Evolutionary conservation across 2,329 filamentous ascomycete genomes (phyloP), one percentile per base, ranked within the genome.

Genomic region (Fusarium sp.): DNA sequence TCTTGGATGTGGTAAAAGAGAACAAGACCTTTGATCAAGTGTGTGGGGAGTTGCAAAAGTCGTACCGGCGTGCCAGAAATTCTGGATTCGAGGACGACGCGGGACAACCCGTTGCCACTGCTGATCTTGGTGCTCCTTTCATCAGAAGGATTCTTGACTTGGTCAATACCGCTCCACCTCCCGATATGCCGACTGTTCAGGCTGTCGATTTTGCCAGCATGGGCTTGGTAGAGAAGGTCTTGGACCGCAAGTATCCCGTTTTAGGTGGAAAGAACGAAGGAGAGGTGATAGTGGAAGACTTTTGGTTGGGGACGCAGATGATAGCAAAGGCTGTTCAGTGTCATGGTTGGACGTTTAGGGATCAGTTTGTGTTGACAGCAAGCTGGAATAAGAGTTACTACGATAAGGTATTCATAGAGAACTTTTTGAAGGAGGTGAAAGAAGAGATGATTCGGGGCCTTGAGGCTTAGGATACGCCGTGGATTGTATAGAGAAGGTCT

Each of bases 311-410:
- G 1, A 74, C 79, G 20, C 76, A 79, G 59, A 76, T 74, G 44
- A 66, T 78, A 31, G 72, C 74, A 1, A 69, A 77, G 22, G 74
- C 78, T 59, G 24, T 68, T 57, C 66, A 48, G 67, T 72, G 69
- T 62, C 74, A 66, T 68, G 68, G 78, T 20, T 80, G 75, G 75
- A 78, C 75, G 0, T 80, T 80, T 34, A 65, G 75, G 8, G 72
- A 77, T 42, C 69, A 74, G 63, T 55, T 80, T 52, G 77, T 69
- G 34, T 56, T 80, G 31, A 73, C 73, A 20, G 72, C 69, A 20
- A 75, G 76, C 18, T 80, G 76, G 62, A 79, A 80, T 31, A 72
- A 76, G 54, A 69, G 75, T 10, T 80, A 74, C 57, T 73, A 79
- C 36, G 69, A 69, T 3, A 55, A 33, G 8, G 59, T 42, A 3